Conservation (phyloP, 768 basidiomycete species). For the Crucibulum laeve region DNA sequence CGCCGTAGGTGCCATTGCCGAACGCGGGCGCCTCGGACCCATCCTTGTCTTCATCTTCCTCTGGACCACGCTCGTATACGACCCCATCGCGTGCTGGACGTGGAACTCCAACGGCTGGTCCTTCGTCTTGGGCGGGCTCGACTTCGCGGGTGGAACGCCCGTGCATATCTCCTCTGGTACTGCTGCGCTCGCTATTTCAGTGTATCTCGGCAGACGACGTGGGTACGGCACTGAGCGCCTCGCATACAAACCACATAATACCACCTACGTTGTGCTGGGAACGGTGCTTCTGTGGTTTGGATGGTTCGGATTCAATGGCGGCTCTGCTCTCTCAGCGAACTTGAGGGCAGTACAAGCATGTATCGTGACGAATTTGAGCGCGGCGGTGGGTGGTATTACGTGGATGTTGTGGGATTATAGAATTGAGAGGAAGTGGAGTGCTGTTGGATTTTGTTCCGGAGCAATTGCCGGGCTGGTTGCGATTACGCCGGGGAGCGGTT, state of each 20-base stretch:
- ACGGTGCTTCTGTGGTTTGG: constrained; percentile 93
- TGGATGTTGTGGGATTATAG: constrained; percentile 97
- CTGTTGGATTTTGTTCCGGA: constrained; percentile 94
- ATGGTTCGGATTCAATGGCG: constrained; percentile 97
- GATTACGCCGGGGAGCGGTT: constrained; percentile 84
- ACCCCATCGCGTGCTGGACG: constrained; percentile 95
- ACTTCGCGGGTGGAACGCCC: constrained; percentile 94
- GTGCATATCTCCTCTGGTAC: constrained; percentile 95
- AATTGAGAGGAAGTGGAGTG: constrained; percentile 89
- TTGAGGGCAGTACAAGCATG: constrained; percentile 84
- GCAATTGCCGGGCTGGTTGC: constrained; percentile 89
- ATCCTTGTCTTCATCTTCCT: constrained; percentile 85
- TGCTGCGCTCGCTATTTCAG: constrained; percentile 85
- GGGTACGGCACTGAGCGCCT: constrained; percentile 90
- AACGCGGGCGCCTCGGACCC: constrained; percentile 83
- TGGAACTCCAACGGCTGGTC: constrained; percentile 86
- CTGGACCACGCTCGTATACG: constrained; percentile 89
- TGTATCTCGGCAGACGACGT: constrained; percentile 86
- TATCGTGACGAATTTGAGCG: constrained; percentile 91
- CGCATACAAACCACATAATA: constrained; percentile 92
- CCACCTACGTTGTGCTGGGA: constrained; percentile 89
- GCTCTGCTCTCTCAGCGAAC: constrained; percentile 85
- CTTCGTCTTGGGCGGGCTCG: constrained; percentile 73
- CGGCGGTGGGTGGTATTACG: constrained; percentile 79
- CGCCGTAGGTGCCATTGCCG: constrained; percentile 89